Base-by-base conservation (phyloP, 257 asterid genomes). In the Galeopsis tetrahit region DNA sequence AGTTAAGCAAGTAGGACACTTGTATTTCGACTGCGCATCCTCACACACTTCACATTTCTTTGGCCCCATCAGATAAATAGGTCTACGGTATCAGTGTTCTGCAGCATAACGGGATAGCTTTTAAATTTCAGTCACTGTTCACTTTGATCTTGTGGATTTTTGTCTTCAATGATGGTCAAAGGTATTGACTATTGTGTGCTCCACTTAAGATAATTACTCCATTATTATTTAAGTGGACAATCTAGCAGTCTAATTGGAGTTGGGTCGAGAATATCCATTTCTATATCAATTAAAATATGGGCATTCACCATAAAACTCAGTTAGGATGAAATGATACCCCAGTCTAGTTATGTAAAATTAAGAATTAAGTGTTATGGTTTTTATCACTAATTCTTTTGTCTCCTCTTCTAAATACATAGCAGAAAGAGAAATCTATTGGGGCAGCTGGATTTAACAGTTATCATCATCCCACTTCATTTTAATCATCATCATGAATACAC, bases 1-100 rank as follows among this genome's bases (percentile, higher is more conserved):
- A 15, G 84, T 78, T 46, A 90, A 74, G 76, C 98, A 93, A 48
- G 67, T n/a, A 4, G 98, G 96, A 48, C 98, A 93, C 87, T 90
- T 93, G 92, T 90, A 93, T 68, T 89, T 90, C 3, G 97, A 90
- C 40, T 73, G 85, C 60, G 86, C 84, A 33, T 72, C 87, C 4
- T 84, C 86, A 67, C 98, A 90, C 61, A 93, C 92, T 81, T 81
- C 40, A 70, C 98, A 93, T 13, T 71, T 86, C 73, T 75, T 90
- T 1, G 80, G 76, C 51, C 81, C 88, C 97, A 90, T 92, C 6
- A 13, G 36, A 5, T 39, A 13, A 48, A 32, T 44, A 4, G 32
- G 21, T 65, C 39, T 10, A 1, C 39, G 17, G 11, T 55, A 69
- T 58, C 39, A 38, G 76, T 9, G 33, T 8, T 63, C 48, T 68